These are phyloP conservation scores for Entomortierella beljakovae DNA, from an alignment of 192 early-diverging fungal species.

Conservation along the genomic window DNA sequence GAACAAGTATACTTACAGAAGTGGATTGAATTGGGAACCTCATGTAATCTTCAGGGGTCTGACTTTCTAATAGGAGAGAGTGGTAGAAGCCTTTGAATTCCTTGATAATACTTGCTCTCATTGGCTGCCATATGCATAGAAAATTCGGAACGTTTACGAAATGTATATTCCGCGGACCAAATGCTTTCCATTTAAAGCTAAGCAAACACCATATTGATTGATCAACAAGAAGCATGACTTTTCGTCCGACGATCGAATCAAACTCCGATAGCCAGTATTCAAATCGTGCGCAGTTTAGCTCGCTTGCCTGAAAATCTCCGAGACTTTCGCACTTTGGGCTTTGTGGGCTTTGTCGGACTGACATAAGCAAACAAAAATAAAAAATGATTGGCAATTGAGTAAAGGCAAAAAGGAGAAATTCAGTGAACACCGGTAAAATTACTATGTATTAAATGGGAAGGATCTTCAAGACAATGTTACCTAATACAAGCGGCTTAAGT, in stretches of 20 bases:
- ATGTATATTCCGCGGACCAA: background rate
- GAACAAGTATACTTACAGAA: too few species aligned
- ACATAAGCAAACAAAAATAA: background rate
- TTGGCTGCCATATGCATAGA: background rate
- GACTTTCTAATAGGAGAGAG: background rate
- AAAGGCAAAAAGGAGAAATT: too few species aligned
- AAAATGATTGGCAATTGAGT: background rate
- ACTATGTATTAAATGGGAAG: background rate
- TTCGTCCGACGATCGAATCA: background rate
- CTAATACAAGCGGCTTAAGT: background rate
- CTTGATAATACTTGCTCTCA: background rate
- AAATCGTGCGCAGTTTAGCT: background rate
- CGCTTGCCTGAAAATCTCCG: background rate
- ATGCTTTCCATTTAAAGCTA: background rate
- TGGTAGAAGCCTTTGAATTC: constrained; percentile 7
- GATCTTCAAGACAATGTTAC: background rate
- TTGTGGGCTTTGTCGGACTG: background rate
- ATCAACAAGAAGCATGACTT: background rate
- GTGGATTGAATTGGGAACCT: too few species aligned
- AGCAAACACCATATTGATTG: background rate
- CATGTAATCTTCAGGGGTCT: background rate
- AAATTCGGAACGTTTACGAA: background rate
- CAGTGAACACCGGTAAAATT: too few species aligned
- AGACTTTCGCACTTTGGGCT: too few species aligned
- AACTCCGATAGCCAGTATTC: constrained; percentile 8